A percentile compares a stretch with the other conserved stretches of the same genome.
Evolutionary conservation across 2,329 filamentous ascomycete species (phyloP).

Genomic region (Fusarium sp.): DNA sequence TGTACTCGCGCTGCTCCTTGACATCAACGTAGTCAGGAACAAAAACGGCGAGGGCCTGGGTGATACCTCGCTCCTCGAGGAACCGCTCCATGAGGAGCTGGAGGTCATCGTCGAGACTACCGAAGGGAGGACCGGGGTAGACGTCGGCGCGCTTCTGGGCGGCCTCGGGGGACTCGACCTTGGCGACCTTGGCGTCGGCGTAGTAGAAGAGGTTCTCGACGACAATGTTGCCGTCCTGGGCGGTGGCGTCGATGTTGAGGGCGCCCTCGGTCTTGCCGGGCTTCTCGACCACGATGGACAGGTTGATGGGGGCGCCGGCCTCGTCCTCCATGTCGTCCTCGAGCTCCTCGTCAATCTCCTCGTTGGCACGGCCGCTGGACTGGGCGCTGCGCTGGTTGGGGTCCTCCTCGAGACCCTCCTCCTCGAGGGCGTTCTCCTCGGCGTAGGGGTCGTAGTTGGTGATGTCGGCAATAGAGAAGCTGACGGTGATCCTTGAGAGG

Average conservation of each 20-base stretch:
- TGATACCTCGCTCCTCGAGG: constrained; percentile 93
- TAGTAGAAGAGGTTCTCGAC: constrained; percentile 95
- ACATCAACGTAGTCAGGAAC: constrained; percentile 96
- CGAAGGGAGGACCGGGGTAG: constrained; percentile 93
- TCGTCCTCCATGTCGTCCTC: constrained; percentile 66
- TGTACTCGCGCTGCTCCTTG: constrained; percentile 99
- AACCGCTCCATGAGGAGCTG: constrained; percentile 93
- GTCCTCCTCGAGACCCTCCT: constrained; percentile 53
- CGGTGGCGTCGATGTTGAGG: constrained; percentile 85
- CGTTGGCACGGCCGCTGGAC: constrained; percentile 56
- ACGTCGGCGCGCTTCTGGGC: constrained; percentile 80
- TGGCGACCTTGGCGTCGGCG: constrained; percentile 79
- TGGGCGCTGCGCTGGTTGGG: constrained; percentile 64
- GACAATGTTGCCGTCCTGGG: constrained; percentile 85
- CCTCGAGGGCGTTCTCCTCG: constrained; percentile 52
- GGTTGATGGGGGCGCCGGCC: constrained; percentile 78
- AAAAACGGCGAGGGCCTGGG: constrained; percentile 86
- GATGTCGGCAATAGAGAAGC: constrained; percentile 56
- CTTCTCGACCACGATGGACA: constrained; percentile 92
- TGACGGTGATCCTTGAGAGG: constrained; percentile 53
- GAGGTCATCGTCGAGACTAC: constrained; percentile 94
- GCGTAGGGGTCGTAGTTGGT: constrained; percentile 52
- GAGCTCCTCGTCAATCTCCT: constrained; percentile 42
- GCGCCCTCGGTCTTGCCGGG: constrained; percentile 76
- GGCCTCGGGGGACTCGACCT: constrained; percentile 78